These are phyloP conservation scores for Epicoccum sorghinum DNA, from an alignment of 2,329 filamentous ascomycete species.

Conservation along the genomic window DNA sequence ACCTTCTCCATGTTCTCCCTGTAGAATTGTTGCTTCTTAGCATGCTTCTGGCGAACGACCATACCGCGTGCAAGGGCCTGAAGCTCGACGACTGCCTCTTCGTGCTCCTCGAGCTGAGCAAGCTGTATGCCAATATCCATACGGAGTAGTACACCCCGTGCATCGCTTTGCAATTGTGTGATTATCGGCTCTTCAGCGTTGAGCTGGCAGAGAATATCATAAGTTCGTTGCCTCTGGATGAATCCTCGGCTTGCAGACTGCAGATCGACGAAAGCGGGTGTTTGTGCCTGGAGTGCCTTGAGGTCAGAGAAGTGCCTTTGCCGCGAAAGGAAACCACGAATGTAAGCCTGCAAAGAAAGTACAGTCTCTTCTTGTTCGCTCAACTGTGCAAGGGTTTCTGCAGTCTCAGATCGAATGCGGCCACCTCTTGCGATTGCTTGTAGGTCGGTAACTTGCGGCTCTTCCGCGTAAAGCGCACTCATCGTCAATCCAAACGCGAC, in stretches of 20 bases:
- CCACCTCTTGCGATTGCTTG: slow-evolving; percentile 51
- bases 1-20: slow-evolving; percentile 98
- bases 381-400: slow-evolving; percentile 48
- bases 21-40: slow-evolving; percentile 86
- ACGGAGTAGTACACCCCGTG: slow-evolving; percentile 79
- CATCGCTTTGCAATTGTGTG: slow-evolving; percentile 73
- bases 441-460: slow-evolving; percentile 41
- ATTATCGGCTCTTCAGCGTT: slow-evolving; percentile 71
- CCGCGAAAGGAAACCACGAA: slow-evolving; percentile 56
- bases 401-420: slow-evolving; percentile 39
- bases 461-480: slow-evolving; percentile 41
- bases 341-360: slow-evolving; percentile 58
- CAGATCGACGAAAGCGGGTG: slow-evolving; percentile 63
- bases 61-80: slow-evolving; percentile 77
- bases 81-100: slow-evolving; percentile 75
- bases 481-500: slow-evolving; percentile 33
- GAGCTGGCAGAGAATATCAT: slow-evolving; percentile 71
- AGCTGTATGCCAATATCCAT: slow-evolving; percentile 75
- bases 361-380: slow-evolving; percentile 52
- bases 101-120: slow-evolving; percentile 79
- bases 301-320: slow-evolving; percentile 53
- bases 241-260: slow-evolving; percentile 73
- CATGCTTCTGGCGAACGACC: slow-evolving; percentile 75
- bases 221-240: slow-evolving; percentile 65
- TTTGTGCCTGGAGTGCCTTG: slow-evolving; percentile 63